Evolutionary conservation across 352 stramenopile species (phyloP).

Genomic region (Globisporangium yorkense): DNA sequence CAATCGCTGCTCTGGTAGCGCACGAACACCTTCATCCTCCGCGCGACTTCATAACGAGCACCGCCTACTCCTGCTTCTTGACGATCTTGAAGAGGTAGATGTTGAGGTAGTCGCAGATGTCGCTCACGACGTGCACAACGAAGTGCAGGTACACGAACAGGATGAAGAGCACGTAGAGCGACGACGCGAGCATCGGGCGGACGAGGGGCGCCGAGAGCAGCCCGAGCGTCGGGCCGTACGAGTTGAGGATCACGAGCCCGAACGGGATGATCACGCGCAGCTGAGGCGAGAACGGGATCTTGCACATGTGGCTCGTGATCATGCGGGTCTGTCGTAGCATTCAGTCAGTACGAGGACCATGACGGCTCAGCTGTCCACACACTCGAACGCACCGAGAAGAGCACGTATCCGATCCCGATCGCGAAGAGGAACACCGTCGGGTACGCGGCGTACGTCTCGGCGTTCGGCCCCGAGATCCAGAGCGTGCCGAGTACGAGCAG

Average conservation of each 20-base stretch:
- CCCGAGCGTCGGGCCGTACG: constrained; percentile 46
- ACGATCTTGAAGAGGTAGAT: constrained; percentile 82
- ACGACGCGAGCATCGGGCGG: constrained; percentile 57
- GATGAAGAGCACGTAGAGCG: constrained; percentile 72
- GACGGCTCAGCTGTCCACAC: not conserved
- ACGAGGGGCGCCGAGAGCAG: constrained; percentile 45
- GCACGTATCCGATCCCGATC: constrained; percentile 78
- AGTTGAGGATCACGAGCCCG: constrained; percentile 67
- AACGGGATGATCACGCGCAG: constrained; percentile 78
- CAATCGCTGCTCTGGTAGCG: not conserved
- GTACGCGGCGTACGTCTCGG: constrained; percentile 56
- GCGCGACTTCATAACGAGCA: not conserved
- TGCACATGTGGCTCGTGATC: constrained; percentile 89
- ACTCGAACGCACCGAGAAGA: constrained; percentile 62
- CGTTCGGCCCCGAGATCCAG: constrained; percentile 69
- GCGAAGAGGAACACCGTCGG: constrained; percentile 74
- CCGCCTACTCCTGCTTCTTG: constrained; percentile 21
- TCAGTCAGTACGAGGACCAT: not conserved
- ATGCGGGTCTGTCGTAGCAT: constrained; percentile 59
- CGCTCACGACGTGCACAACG: constrained; percentile 70
- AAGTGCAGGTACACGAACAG: constrained; percentile 75
- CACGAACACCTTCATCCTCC: not conserved
- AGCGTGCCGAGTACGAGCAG: constrained; percentile 52
- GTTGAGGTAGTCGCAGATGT: constrained; percentile 84
- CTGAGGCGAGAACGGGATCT: constrained; percentile 80